Conservation (phyloP, 2,329 filamentous ascomycete species). For the Epichloe coenophiala region DNA sequence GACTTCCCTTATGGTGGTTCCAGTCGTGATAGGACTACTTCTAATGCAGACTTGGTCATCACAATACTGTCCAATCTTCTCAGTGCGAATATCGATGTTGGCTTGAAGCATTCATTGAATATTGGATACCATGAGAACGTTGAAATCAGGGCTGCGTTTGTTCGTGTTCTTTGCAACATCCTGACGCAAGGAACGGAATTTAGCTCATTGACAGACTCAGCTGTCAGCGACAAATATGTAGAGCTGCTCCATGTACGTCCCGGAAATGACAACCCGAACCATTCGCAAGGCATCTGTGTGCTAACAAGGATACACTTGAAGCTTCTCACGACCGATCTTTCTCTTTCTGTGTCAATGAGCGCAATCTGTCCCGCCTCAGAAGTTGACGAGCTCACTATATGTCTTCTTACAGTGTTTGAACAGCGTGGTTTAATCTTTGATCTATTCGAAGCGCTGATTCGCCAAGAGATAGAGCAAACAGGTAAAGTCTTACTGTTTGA, state of each 20-base stretch:
- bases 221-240: slow-evolving; percentile 56
- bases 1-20: slow-evolving; percentile 19
- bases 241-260: slow-evolving; percentile 39
- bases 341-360: slow-evolving; percentile 49
- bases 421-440: slow-evolving; percentile 49
- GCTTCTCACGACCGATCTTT: slow-evolving; percentile 49
- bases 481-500: slow-evolving; percentile 21
- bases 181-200: slow-evolving; percentile 60
- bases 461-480: slow-evolving; percentile 55
- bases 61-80: slow-evolving; percentile 55
- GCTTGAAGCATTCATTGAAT: slow-evolving; percentile 54
- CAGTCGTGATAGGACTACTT: slow-evolving; percentile 38
- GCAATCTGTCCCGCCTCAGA: slow-evolving; percentile 53
- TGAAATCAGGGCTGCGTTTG: slow-evolving; percentile 55
- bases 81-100: slow-evolving; percentile 59
- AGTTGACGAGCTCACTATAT: slow-evolving; percentile 55
- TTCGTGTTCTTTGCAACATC: slow-evolving; percentile 58
- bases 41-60: slow-evolving; percentile 50
- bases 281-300: neutral
- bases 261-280: neutral
- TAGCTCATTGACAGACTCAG: slow-evolving; percentile 52
- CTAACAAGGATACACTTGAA: slow-evolving; percentile 13
- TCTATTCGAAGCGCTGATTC: slow-evolving; percentile 51
- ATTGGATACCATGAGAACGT: slow-evolving; percentile 60
- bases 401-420: slow-evolving; percentile 56